Conservation (phyloP, 768 basidiomycete genomes). For the Amanita pseudoporphyria region DNA sequence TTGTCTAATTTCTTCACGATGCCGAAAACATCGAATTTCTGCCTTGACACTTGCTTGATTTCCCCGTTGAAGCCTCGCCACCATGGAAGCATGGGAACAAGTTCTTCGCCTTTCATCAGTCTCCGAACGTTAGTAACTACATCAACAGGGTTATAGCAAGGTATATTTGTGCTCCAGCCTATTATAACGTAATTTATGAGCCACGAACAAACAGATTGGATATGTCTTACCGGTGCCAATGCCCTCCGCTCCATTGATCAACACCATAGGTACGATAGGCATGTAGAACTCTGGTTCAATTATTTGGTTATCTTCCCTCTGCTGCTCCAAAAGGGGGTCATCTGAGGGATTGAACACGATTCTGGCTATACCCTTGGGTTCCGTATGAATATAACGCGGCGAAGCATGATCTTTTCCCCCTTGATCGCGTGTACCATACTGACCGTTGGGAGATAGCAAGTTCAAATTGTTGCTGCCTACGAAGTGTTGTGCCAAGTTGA, state of each 20-base stretch:
- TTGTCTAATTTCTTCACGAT: slow-evolving; percentile 67
- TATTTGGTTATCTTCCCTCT: slow-evolving; percentile 73
- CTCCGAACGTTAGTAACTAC: slow-evolving; percentile 83
- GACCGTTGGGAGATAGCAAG: slow-evolving; percentile 78
- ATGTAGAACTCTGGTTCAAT: slow-evolving; percentile 97
- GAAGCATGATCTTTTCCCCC: slow-evolving; percentile 97
- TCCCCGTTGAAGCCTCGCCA: slow-evolving; percentile 93
- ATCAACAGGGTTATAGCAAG: slow-evolving; percentile 87
- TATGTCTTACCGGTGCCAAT: slow-evolving; percentile 78
- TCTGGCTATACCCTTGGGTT: slow-evolving; percentile 64
- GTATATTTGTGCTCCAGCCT: slow-evolving; percentile 95
- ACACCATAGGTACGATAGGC: slow-evolving; percentile 78
- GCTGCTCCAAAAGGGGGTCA: slow-evolving; percentile 74
- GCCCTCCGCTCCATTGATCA: slow-evolving; percentile 94
- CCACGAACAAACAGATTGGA: neutral
- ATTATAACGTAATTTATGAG: neutral
- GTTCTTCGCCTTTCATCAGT: slow-evolving; percentile 77
- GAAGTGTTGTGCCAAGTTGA: slow-evolving; percentile 88
- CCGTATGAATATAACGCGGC: slow-evolving; percentile 92
- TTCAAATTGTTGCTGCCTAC: slow-evolving; percentile 97
- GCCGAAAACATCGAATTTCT: slow-evolving; percentile 81
- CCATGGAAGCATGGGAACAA: slow-evolving; percentile 89
- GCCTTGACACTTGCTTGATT: slow-evolving; percentile 70
- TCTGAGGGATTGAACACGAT: slow-evolving; percentile 75
- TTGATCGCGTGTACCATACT: slow-evolving; percentile 88